Conservation (phyloP, 2,329 filamentous ascomycete genomes). For the Stachybotrys elegans region DNA sequence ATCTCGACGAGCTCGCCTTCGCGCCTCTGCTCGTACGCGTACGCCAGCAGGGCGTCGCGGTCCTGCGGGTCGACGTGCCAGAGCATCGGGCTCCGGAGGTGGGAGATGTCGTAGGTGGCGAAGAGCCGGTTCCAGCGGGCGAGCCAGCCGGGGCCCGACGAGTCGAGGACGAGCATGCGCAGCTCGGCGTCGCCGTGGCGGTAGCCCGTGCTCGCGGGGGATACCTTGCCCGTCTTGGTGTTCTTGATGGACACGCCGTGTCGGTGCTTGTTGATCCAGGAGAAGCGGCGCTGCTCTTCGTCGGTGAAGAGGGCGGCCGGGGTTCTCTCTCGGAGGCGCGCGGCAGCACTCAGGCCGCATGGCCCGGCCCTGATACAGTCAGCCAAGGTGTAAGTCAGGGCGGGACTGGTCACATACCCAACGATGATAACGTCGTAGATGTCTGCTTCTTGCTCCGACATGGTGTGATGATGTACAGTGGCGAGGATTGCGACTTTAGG, state of each 20-base stretch:
- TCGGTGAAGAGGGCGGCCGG: constrained; percentile 79
- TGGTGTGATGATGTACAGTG: constrained; percentile 7
- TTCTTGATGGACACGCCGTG: constrained; percentile 53
- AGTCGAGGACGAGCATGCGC: constrained; percentile 62
- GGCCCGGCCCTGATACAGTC: constrained; percentile 56
- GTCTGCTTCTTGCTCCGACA: constrained; percentile 19
- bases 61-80: constrained; percentile 76
- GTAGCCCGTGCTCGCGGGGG: constrained; percentile 3
- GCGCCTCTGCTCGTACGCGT: constrained; percentile 56
- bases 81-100: constrained; percentile 75
- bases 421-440: constrained; percentile 66
- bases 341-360: constrained; percentile 68
- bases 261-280: constrained; percentile 67
- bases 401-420: constrained; percentile 22
- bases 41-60: constrained; percentile 66
- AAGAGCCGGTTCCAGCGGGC: constrained; percentile 67
- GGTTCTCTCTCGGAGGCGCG: constrained; percentile 65
- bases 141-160: constrained; percentile 61
- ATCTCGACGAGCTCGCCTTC: constrained; percentile 65
- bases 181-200: constrained; percentile 18
- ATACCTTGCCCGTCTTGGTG: constrained; percentile 27
- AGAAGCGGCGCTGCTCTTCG: constrained; percentile 75
- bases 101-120: constrained; percentile 60
- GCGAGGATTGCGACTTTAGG: constrained; percentile 1
- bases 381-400: background rate